A percentile compares a stretch with the other conserved stretches of the same genome.
Conservation (phyloP, 2,329 filamentous ascomycete genomes). For the Pseudopyrenochaeta lycopersici region DNA sequence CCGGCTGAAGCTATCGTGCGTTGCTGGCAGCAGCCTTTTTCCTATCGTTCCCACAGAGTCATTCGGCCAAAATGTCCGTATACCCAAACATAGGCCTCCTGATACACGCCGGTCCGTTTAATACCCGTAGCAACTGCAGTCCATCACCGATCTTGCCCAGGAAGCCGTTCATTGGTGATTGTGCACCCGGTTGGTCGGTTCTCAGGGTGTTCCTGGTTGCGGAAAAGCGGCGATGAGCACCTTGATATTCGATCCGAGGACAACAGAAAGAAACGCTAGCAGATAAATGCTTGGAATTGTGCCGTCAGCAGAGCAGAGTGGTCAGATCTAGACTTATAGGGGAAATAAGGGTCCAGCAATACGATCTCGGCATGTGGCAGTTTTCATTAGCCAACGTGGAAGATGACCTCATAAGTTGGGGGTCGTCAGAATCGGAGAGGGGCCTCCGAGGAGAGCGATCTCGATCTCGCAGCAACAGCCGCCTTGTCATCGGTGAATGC, state of each 20-base stretch:
- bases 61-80: too few relatives aligned
- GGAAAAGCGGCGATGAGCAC: slow-evolving; percentile 28
- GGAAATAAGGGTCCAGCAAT: slow-evolving; percentile 15
- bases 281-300: background rate
- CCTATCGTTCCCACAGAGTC: too few relatives aligned
- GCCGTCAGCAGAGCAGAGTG: slow-evolving; percentile 8
- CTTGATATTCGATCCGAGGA: slow-evolving; percentile 21
- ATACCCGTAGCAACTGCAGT: slow-evolving; percentile 12
- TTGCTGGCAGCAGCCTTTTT: background rate
- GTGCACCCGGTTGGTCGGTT: background rate
- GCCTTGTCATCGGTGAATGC: too few relatives aligned
- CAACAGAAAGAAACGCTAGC: background rate
- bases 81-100: too few relatives aligned
- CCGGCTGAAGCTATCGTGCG: background rate
- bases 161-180: slow-evolving; percentile 4
- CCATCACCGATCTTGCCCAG: slow-evolving; percentile 23
- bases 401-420: slow-evolving; percentile 9
- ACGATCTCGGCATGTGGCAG: background rate
- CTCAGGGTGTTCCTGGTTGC: slow-evolving; percentile 17
- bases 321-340: background rate
- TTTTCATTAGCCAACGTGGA: background rate
- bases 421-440: background rate
- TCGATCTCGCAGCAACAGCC: slow-evolving; percentile 17
- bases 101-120: background rate
- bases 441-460: slow-evolving; percentile 4